Evolutionary conservation across 805 yeast genomes (phyloP).

Genomic region (Naumovozyma dairenensis): DNA sequence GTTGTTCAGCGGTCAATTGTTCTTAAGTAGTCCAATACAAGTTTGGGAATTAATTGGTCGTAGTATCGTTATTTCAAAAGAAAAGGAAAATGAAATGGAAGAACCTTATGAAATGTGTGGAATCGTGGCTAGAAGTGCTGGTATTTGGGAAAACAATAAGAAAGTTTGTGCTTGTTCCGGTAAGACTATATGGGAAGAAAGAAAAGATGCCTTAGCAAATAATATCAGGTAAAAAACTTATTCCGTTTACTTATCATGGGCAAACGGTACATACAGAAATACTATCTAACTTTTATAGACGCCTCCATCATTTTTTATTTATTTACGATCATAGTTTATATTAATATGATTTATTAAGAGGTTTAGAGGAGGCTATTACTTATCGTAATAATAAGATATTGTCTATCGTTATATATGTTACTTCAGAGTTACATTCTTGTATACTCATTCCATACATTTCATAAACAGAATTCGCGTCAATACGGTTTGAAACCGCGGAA

Average conservation of each 20-base stretch:
- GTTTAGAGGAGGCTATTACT: too few species aligned
- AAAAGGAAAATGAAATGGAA: slow-evolving; percentile 23
- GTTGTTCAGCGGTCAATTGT: slow-evolving; percentile 36
- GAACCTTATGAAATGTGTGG: slow-evolving; percentile 47
- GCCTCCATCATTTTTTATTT: not conserved
- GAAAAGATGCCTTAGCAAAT: slow-evolving; percentile 53
- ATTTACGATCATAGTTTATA: not conserved
- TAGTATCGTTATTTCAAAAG: slow-evolving; percentile 30
- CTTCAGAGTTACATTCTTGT: too few species aligned
- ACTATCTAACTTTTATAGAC: too few species aligned
- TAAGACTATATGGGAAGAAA: slow-evolving; percentile 91
- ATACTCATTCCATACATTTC: too few species aligned
- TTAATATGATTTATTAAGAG: too few species aligned
- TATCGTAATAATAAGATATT: too few species aligned
- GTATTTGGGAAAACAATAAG: slow-evolving; percentile 93
- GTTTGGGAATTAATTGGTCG: slow-evolving; percentile 65
- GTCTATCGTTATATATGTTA: too few species aligned
- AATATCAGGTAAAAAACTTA: slow-evolving; percentile 22
- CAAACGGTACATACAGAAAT: too few species aligned
- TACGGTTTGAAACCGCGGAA: too few species aligned
- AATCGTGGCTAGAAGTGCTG: slow-evolving; percentile 92
- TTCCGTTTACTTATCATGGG: too few species aligned
- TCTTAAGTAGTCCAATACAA: slow-evolving; percentile 34
- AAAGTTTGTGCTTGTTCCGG: slow-evolving; percentile 92
- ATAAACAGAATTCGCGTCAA: too few species aligned